phyloP scores from a whole-genome alignment of 2,329 filamentous ascomycete species.

The Neopestalotiopsis sp. region DNA sequence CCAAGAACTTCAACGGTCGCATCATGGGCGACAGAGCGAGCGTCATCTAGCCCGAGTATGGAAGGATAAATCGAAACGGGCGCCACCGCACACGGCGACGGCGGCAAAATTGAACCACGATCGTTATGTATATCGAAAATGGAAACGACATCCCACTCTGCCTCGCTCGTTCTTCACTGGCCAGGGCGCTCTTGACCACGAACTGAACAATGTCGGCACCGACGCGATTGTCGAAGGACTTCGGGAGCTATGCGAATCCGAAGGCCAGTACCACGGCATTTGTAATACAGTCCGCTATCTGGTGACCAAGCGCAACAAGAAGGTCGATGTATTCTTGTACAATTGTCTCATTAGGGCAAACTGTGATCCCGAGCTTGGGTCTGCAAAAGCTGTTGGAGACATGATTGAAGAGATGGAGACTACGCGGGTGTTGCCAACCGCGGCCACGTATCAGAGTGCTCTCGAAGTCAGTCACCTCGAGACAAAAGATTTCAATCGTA shows the following conservation, averaged over 20 bases:
- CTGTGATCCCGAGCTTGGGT: slow-evolving; percentile 65
- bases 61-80: neutral
- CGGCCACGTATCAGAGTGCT: slow-evolving; percentile 71
- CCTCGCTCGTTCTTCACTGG: slow-evolving; percentile 28
- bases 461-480: slow-evolving; percentile 58
- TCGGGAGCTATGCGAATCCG: slow-evolving; percentile 41
- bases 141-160: slow-evolving; percentile 30
- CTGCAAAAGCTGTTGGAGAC: slow-evolving; percentile 62
- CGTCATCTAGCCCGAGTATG: neutral
- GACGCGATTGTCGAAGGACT: slow-evolving; percentile 53
- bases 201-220: slow-evolving; percentile 35
- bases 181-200: slow-evolving; percentile 24
- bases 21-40: neutral
- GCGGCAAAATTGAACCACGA: neutral
- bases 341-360: slow-evolving; percentile 78
- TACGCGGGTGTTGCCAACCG: slow-evolving; percentile 66
- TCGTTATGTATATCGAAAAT: neutral
- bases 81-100: neutral
- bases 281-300: slow-evolving; percentile 61
- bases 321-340: slow-evolving; percentile 67
- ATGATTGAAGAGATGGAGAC: slow-evolving; percentile 76
- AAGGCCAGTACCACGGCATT: slow-evolving; percentile 43
- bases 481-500: slow-evolving; percentile 22
- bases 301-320: slow-evolving; percentile 57
- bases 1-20: neutral